phyloP scores from a whole-genome alignment of 208 protist genomes.

The Strigomonas galati region DNA sequence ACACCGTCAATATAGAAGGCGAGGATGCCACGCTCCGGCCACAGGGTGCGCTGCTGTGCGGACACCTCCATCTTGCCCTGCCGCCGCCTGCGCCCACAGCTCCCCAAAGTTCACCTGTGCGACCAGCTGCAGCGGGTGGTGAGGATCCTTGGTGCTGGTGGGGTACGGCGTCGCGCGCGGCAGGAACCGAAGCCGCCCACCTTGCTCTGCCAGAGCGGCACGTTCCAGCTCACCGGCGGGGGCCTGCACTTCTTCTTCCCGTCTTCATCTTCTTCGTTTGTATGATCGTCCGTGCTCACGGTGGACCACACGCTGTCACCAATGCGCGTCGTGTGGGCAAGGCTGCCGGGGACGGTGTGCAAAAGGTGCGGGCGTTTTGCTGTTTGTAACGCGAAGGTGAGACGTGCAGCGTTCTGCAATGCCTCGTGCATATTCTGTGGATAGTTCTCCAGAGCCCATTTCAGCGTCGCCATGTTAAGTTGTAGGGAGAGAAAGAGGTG shows the following conservation, averaged over 20 bases:
- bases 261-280: too few species aligned
- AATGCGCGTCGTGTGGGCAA: background rate
- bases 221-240: constrained; percentile 7
- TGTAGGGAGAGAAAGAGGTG: too few species aligned
- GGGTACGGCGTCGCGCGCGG: constrained; percentile 18
- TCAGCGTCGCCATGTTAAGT: too few species aligned
- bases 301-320: background rate
- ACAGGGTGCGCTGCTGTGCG: too few species aligned
- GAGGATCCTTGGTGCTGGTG: constrained; percentile 5
- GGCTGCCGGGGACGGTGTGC: constrained; percentile 9
- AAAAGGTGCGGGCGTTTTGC: background rate
- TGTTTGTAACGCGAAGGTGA: background rate
- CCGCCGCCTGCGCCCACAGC: constrained; percentile 15
- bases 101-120: constrained; percentile 24
- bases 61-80: background rate
- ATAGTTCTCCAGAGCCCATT: too few species aligned
- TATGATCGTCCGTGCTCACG: background rate
- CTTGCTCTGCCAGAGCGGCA: constrained; percentile 26
- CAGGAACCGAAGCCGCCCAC: constrained; percentile 24
- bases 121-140: constrained; percentile 18
- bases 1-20: constrained; percentile 23
- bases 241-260: background rate
- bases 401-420: background rate
- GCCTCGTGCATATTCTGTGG: constrained; percentile 4
- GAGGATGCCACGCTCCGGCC: constrained; percentile 15